Evolutionary conservation across 1,284 basidiomycete species (phyloP).

Genomic region (Ceratobasidium sp.): DNA sequence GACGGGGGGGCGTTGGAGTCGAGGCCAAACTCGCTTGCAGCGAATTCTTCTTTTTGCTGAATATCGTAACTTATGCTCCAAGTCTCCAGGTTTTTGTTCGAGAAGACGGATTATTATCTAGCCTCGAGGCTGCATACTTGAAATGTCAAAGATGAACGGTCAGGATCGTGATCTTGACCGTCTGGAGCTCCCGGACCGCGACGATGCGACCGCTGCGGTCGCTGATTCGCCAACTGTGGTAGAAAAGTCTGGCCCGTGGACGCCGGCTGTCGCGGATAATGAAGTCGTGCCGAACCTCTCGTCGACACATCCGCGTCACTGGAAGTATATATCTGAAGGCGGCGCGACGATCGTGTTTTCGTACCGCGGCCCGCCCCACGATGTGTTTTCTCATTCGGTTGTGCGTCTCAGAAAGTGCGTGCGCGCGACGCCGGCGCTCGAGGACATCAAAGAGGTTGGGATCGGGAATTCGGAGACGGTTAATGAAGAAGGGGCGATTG

Average conservation of each 20-base stretch:
- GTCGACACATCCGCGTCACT: slow-evolving; percentile 61
- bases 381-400: slow-evolving; percentile 70
- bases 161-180: background rate
- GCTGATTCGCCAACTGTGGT: background rate
- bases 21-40: no score
- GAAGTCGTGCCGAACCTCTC: slow-evolving; percentile 22
- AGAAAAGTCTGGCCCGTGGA: background rate
- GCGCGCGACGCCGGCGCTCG: slow-evolving; percentile 45
- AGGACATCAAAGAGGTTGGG: slow-evolving; percentile 38
- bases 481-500: slow-evolving; percentile 32
- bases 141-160: slow-evolving; percentile 9
- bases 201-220: background rate
- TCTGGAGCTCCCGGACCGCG: background rate
- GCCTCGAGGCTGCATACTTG: background rate
- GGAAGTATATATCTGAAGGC: slow-evolving; percentile 89
- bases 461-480: slow-evolving; percentile 18
- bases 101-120: background rate
- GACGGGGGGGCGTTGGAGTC: background rate
- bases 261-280: background rate
- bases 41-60: background rate
- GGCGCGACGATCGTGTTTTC: slow-evolving; percentile 90
- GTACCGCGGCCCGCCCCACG: slow-evolving; percentile 68
- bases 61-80: no score
- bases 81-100: background rate
- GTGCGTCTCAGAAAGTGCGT: slow-evolving; percentile 77